Evolutionary conservation across 192 early-diverging fungal genomes (phyloP).

Genomic region (Thoreauomyces humboldtii): DNA sequence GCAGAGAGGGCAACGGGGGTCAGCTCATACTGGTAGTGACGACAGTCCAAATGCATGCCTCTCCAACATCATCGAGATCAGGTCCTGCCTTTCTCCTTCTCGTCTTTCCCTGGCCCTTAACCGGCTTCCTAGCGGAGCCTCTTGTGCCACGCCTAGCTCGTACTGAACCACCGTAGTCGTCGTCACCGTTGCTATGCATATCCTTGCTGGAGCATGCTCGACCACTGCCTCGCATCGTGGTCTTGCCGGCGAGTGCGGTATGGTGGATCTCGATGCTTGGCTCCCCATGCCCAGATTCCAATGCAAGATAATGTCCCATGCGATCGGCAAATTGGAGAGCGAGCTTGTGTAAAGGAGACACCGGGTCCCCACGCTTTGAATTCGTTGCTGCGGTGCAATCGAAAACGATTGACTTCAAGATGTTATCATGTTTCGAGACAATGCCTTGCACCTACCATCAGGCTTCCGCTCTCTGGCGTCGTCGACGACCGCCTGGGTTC

Average conservation of each 20-base stretch:
- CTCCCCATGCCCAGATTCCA: neutral
- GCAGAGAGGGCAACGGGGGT: neutral
- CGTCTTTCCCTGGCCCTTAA: neutral
- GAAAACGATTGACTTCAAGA: neutral
- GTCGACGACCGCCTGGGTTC: constrained; percentile 60
- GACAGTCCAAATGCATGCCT: constrained; percentile 90
- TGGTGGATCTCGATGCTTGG: neutral
- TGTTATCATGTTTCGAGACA: neutral
- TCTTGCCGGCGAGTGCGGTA: neutral
- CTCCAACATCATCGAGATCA: constrained; percentile 80
- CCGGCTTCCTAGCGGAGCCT: neutral
- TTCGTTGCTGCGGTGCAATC: neutral
- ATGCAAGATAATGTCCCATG: constrained; percentile 21
- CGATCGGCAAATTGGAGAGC: constrained; percentile 76
- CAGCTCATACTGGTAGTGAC: constrained; percentile 72
- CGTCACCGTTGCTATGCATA: neutral
- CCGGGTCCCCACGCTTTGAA: constrained; percentile 64
- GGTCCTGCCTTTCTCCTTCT: neutral
- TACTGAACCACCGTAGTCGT: neutral
- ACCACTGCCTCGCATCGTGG: neutral
- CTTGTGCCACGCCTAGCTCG: neutral
- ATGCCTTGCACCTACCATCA: too few relatives aligned
- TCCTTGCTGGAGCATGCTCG: neutral
- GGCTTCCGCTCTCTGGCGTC: too few relatives aligned
- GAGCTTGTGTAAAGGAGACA: constrained; percentile 88